Conservation (phyloP, 441 rosid species). For the Adansonia madagascariensis region DNA sequence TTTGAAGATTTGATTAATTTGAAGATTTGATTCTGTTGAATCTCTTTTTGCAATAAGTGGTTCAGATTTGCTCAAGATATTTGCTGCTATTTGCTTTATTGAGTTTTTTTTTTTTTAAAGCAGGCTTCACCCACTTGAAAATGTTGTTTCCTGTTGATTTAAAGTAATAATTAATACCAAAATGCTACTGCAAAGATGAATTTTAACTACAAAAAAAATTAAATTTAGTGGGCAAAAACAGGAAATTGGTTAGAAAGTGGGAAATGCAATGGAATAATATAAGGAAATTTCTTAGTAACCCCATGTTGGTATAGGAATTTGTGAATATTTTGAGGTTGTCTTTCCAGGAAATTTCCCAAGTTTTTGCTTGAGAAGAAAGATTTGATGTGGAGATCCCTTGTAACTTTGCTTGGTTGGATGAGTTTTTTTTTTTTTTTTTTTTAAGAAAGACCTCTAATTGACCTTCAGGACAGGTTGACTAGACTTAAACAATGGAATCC, state of each 20-base stretch:
- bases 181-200: too few relatives aligned
- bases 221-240: neutral
- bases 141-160: neutral
- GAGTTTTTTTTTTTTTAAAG: too few relatives aligned
- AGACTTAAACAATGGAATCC: neutral
- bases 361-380: neutral
- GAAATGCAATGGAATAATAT: neutral
- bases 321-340: neutral
- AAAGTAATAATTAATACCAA: neutral
- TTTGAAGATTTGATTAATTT: neutral
- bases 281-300: slow-evolving; percentile 1
- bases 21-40: neutral
- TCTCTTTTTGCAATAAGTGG: slow-evolving; percentile 6
- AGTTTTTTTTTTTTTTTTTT: neutral
- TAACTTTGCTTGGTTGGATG: neutral
- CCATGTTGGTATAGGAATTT: neutral
- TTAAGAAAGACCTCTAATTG: neutral
- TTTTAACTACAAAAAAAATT: too few relatives aligned
- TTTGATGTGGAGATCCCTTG: slow-evolving; percentile 9
- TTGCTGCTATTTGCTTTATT: neutral
- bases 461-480: slow-evolving; percentile 8
- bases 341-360: slow-evolving; percentile 15
- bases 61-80: slow-evolving; percentile 1
- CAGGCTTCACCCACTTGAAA: neutral
- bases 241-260: neutral